Base-by-base conservation (phyloP, 2,329 filamentous ascomycete species). In the Epichloe uncinata region DNA sequence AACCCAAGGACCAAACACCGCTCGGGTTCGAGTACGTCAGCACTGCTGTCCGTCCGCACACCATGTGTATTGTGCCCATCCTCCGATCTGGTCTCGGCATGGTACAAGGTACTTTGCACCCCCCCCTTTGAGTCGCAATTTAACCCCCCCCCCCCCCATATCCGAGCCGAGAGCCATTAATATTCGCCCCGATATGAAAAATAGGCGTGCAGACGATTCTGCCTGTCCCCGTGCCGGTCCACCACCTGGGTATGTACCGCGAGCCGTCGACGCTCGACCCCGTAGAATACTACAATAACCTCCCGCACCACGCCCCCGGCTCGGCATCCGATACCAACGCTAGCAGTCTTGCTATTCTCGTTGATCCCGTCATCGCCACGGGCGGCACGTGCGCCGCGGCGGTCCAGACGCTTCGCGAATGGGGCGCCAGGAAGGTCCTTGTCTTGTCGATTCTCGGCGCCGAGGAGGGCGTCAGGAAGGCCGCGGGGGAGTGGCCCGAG, bases 221-320 rank as follows among this genome's bases (percentile, higher is more conserved):
- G 52, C 90, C 91, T 16, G 64, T 68, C 38, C 78, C 87, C 13
- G 85, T 91, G 34, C 84, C 89, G 6, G 79, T 96, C 55, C 89
- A 97, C 71, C 91, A 97, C 66, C 84, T 97, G 8, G 91, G 93
- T 56, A 84, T 97, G 62, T 97, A 91, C 75, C 87, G 90, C 62
- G 90, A 96, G 65, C 87, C 85, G 53, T 80, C 81, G 50, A 91
- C 87, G 42, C 82, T 96, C 50, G 81, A 88, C 60, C 88, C 90
- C 3, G 90, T 96, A 52, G 90, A 95, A 69, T 95, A 96, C 77
- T 96, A 96, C 78, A 96, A 96, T 74, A 95, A 95, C 68, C 82
- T 96, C 18, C 89, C 89, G 36, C 84, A 87, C 68, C 84, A 87
- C 69, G 64, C 73, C 38, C 61, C 72, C 58, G 50, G 63, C 46